Conservation (phyloP, 2,329 filamentous ascomycete species). For the Ascochyta koolunga region DNA sequence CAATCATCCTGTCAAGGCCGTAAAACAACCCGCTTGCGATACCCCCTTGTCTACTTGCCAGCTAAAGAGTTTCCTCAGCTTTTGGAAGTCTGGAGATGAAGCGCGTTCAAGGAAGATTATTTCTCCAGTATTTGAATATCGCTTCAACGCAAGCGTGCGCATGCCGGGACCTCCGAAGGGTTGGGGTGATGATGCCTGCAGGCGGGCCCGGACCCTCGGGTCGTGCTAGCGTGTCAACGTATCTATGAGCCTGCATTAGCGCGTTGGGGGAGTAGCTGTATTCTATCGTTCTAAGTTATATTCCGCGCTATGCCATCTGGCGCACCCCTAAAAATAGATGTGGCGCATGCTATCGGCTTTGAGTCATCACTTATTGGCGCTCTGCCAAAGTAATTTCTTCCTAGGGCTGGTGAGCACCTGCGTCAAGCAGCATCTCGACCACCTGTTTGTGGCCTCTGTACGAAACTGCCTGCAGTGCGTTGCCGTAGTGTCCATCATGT, state of each 20-base stretch:
- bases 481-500: no score
- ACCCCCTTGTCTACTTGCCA: constrained; percentile 13
- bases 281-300: no score
- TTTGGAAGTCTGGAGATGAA: background rate
- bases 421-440: background rate
- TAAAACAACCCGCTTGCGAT: constrained; percentile 10
- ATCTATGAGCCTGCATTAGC: background rate
- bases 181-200: background rate
- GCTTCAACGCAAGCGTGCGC: background rate
- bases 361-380: no score
- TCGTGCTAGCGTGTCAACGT: no score
- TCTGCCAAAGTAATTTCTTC: background rate
- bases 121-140: background rate
- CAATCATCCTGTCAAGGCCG: constrained; percentile 16
- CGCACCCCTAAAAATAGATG: no score
- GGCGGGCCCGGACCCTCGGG: no score
- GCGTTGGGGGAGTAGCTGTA: no score
- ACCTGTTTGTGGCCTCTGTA: background rate
- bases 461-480: background rate
- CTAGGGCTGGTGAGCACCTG: background rate
- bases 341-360: no score
- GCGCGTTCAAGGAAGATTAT: background rate
- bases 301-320: no score
- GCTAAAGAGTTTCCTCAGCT: background rate
- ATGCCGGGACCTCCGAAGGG: background rate